Base-by-base conservation (phyloP, 2,329 filamentous ascomycete genomes). In the Graphilbum fragrans region DNA sequence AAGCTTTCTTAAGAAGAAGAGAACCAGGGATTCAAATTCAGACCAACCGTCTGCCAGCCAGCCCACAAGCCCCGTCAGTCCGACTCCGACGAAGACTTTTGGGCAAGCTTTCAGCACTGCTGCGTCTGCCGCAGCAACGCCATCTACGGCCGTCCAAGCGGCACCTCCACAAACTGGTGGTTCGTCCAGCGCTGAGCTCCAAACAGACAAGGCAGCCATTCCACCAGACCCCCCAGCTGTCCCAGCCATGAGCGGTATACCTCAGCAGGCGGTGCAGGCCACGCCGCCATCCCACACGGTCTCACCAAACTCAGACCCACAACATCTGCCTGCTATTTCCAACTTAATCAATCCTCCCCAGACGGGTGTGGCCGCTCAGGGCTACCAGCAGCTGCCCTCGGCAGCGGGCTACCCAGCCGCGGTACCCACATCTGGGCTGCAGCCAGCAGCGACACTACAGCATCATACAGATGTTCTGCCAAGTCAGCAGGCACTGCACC, bases 1-100 rank as follows among this genome's bases (percentile, higher is more conserved):
- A 64, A 31, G 29, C 14, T 87, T 95, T 60, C 78, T 96, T 61
- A 95, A 95, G 77, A 96, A 94, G 77, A 94, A 94, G 76, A 82
- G 87, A 77, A 94, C 87, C 67, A 93, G 87, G 77, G 87, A 95
- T 70, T 83, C 79, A 58, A 76, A 80, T 59, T 71, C 76, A 59
- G 79, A 85, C 60, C 73, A 72, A 53, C 77, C 79, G 56, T 70
- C 78, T 55, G 70, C 71, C 51, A 82, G 73, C 57, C 73, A 82
- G 59, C 71, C 76, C 52, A 72, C 70, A 50, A 80, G 76, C 55
- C 73, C 76, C 46, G 66, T 77, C 53, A 79, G 77, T 46, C 71
- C 75, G 45, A 70, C 70, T 48, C 66, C 66, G 41, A 66, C 65
- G 48, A 72, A 64, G 61, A 65, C 63, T 46, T 74, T 72, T 59